Base-by-base conservation (phyloP, 768 basidiomycete genomes). In the Mycena venus region DNA sequence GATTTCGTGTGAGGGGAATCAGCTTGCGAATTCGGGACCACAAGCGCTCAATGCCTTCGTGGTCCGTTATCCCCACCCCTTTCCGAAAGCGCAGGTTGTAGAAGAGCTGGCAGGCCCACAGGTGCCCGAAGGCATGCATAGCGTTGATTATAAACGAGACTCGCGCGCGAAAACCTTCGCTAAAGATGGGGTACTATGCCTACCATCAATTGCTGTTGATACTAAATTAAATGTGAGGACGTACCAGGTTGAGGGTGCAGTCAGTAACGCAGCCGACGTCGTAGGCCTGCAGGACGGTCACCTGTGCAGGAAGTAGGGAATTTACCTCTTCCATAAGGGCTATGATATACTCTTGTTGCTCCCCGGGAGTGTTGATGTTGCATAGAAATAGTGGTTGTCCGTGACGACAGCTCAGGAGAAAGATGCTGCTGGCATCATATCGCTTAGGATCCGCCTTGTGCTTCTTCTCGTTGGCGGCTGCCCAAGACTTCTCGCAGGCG, bases 331-430 rank as follows among this genome's bases (percentile, higher is more conserved):
- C 66, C 10, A 88, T 70, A 1, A 86, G 77, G 0, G 84, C 77
- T 3, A 87, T 75, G n/a, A 80, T 78, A 73, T 83, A 87, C 23
- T 86, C 83, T 59, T 86, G 83, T 71, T 85, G 76, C 66, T 86
- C 82, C 17, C 86, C 83, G 19, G 84, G 79, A 0, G 83, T 79
- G 70, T 84, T 81, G n/a, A 88, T 85, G 67, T 88, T 86, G 32
- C n/a, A n/a, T n/a, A n/a, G n/a, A n/a, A n/a, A n/a, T 82, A 82
- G 4, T 85, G 82, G 81, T 14, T 85, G 81, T 56, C 85, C 81
- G 42, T 87, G 86, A 0, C 80, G 68, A 70, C 86, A 87, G 1
- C 85, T 81, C 0, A 87, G 74, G 0, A 81, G 82, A 83, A 87
- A 86, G 34, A 85, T 59, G 0, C 86, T 83, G 1, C 75, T 79